Conservation (phyloP, 306 rosid genomes). For the Acacia melanoxylon region DNA sequence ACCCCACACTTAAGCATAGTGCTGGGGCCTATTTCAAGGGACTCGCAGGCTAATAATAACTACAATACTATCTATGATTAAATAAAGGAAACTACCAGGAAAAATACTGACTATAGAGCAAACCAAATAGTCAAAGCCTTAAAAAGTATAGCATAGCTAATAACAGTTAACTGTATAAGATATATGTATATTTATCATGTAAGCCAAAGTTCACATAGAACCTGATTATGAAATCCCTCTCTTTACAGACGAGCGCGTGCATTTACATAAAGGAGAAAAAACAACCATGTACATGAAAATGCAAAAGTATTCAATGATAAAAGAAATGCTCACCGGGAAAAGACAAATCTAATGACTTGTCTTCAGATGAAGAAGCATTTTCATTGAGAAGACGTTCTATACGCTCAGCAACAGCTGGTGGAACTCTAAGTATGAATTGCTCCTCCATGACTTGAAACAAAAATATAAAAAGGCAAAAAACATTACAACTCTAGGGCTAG, state of each 20-base stretch:
- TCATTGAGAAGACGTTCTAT: conserved; percentile 26
- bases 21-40: neutral
- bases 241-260: neutral
- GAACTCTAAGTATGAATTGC: conserved; percentile 33
- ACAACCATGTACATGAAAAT: neutral
- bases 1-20: too few relatives aligned
- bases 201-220: neutral
- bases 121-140: neutral
- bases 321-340: conserved; percentile 23
- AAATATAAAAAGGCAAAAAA: neutral
- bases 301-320: neutral
- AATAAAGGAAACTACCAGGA: neutral
- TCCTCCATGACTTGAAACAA: conserved; percentile 21
- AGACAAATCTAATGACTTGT: conserved; percentile 26
- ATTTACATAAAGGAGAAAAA: neutral
- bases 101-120: neutral
- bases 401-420: conserved; percentile 30
- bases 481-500: neutral
- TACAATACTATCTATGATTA: neutral
- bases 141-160: neutral
- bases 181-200: neutral
- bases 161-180: neutral
- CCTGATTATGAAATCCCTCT: neutral
- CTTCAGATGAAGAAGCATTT: conserved; percentile 26
- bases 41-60: neutral